Conservation (phyloP, 2,329 filamentous ascomycete genomes). For the Tolypocladium endophyticum region DNA sequence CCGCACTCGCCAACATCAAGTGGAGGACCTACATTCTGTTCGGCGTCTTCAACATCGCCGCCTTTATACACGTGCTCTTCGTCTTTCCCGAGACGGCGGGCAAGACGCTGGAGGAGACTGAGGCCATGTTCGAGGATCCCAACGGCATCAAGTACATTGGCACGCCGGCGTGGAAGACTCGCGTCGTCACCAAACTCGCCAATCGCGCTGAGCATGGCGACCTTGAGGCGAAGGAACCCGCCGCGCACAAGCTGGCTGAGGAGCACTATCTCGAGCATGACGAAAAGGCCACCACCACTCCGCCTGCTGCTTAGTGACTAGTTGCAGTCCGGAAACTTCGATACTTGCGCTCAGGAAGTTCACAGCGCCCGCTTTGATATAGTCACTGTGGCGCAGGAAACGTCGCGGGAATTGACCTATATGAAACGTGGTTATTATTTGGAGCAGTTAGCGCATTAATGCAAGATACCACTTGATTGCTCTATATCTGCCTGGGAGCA, state of each 20-base stretch:
- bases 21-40: conserved; percentile 45
- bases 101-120: conserved; percentile 44
- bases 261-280: conserved; percentile 6
- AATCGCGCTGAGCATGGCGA: conserved; percentile 15
- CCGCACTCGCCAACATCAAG: conserved; percentile 26
- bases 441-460: neutral
- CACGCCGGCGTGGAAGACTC: conserved; percentile 21
- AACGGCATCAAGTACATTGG: conserved; percentile 19
- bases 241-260: conserved; percentile 9
- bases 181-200: conserved; percentile 10
- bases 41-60: conserved; percentile 38
- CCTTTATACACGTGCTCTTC: conserved; percentile 42
- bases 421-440: neutral
- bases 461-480: neutral
- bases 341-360: neutral
- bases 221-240: conserved; percentile 12
- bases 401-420: neutral
- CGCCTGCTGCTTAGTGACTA: neutral
- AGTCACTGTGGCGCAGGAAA: neutral
- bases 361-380: neutral
- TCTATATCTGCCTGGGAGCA: neutral
- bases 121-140: conserved; percentile 33
- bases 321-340: neutral
- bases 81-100: conserved; percentile 46
- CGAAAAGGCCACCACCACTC: conserved; percentile 1